phyloP scores from a whole-genome alignment of 2,329 filamentous ascomycete species.

The Alternaria sp. region DNA sequence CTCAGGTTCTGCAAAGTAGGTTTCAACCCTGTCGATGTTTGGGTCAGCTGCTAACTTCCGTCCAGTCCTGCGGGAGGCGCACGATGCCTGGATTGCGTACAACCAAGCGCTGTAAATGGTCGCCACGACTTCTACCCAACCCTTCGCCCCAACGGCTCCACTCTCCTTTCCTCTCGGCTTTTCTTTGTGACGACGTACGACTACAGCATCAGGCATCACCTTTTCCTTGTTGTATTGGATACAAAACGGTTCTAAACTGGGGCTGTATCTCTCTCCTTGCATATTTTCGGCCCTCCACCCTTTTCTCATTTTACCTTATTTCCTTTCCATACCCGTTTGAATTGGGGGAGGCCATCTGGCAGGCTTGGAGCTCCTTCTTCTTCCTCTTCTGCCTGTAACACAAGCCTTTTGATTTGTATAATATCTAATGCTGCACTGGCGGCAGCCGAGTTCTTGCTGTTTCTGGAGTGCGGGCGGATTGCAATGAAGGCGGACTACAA shows the following conservation, averaged over 20 bases:
- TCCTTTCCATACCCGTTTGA: conserved; percentile 17
- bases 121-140: not conserved
- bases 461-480: conserved; percentile 1
- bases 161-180: conserved; percentile 11
- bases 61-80: conserved; percentile 47
- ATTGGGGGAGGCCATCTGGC: conserved; percentile 10
- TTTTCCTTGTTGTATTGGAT: conserved; percentile 14
- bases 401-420: conserved; percentile 25
- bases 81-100: conserved; percentile 47
- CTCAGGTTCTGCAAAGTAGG: conserved; percentile 47
- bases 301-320: not conserved
- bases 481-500: conserved; percentile 7
- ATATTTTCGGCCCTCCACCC: not conserved
- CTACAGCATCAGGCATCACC: conserved; percentile 14
- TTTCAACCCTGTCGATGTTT: not conserved
- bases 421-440: conserved; percentile 37
- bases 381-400: conserved; percentile 6
- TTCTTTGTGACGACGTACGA: conserved; percentile 16
- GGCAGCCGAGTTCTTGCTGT: conserved; percentile 5
- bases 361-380: conserved; percentile 17
- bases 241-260: conserved; percentile 11
- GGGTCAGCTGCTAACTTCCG: conserved; percentile 17
- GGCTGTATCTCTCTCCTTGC: conserved; percentile 8
- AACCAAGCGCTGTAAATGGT: conserved; percentile 27
- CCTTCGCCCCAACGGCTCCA: not conserved